Conservation (phyloP, 306 rosid genomes). For the Cicer bijugum region DNA sequence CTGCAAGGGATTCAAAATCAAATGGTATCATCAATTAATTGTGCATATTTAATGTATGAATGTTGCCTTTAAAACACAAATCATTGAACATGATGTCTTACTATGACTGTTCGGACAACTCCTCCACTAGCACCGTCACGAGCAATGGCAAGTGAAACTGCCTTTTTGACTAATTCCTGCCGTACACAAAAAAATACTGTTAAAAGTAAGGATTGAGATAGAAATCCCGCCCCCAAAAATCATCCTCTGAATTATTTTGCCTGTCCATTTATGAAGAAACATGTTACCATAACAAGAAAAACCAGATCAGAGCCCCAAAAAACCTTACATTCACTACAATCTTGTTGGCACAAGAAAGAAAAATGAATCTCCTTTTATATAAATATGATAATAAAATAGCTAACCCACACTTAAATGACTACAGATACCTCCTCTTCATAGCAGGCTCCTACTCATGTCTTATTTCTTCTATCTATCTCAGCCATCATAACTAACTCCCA, state of each 20-base stretch:
- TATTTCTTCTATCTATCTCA: background rate
- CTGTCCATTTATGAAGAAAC: slow-evolving; percentile 17
- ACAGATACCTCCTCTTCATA: background rate
- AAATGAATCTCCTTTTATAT: background rate
- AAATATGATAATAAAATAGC: background rate
- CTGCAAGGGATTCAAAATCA: slow-evolving; percentile 52
- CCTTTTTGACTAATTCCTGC: slow-evolving; percentile 88
- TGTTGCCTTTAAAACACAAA: background rate
- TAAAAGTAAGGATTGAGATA: slow-evolving; percentile 24
- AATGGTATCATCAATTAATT: slow-evolving; percentile 5
- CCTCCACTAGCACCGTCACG: slow-evolving; percentile 99
- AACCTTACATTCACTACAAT: slow-evolving; percentile 17
- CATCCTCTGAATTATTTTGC: background rate
- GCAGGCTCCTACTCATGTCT: background rate
- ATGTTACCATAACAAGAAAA: background rate
- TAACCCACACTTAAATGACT: background rate
- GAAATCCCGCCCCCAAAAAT: background rate
- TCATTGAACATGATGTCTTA: slow-evolving; percentile 48
- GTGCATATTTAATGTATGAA: background rate
- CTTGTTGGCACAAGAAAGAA: background rate
- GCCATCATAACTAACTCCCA: background rate
- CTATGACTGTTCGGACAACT: slow-evolving; percentile 91
- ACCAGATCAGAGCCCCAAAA: slow-evolving; percentile 24
- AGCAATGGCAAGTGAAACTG: slow-evolving; percentile 96
- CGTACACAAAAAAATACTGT: slow-evolving; percentile 26